Evolutionary conservation across 208 protist genomes (phyloP).

Genomic region (Kentomonas sorsogonicus): DNA sequence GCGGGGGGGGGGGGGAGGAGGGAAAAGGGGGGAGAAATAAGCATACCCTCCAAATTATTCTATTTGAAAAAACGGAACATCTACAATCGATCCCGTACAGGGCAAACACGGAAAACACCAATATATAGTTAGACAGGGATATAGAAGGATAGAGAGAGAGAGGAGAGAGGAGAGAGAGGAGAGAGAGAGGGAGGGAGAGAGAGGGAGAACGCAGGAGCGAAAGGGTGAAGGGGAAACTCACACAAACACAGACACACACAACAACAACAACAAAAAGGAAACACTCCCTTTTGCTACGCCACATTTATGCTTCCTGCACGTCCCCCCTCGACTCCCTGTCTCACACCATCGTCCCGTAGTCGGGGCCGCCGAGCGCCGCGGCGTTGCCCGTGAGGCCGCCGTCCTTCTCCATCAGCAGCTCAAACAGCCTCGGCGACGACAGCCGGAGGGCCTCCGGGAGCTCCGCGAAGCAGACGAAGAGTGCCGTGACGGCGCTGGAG

Average conservation of each 20-base stretch:
- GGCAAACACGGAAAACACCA: not conserved
- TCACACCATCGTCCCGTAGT: not conserved
- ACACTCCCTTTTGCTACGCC: not conserved
- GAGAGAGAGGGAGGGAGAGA: not conserved
- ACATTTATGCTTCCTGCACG: not conserved
- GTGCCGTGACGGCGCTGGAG: constrained; percentile 49
- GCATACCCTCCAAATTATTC: too few relatives aligned
- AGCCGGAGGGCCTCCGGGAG: constrained; percentile 49
- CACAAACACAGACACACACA: not conserved
- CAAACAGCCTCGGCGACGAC: constrained; percentile 61
- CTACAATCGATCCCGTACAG: constrained; percentile 6
- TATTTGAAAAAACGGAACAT: too few relatives aligned
- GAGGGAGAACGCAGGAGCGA: not conserved
- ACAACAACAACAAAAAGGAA: too few relatives aligned
- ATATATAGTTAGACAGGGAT: not conserved
- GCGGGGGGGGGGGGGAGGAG: too few relatives aligned
- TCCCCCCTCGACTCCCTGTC: not conserved
- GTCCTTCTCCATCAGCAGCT: constrained; percentile 29
- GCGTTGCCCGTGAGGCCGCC: constrained; percentile 17
- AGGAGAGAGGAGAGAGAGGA: not conserved
- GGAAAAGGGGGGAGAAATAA: too few relatives aligned
- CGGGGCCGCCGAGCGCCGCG: not conserved
- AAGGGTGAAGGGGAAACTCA: not conserved
- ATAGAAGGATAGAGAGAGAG: constrained; percentile 1
- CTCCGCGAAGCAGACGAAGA: constrained; percentile 88